Base-by-base conservation (phyloP, 2,329 filamentous ascomycete species). In the Trichoderma koningiopsis region DNA sequence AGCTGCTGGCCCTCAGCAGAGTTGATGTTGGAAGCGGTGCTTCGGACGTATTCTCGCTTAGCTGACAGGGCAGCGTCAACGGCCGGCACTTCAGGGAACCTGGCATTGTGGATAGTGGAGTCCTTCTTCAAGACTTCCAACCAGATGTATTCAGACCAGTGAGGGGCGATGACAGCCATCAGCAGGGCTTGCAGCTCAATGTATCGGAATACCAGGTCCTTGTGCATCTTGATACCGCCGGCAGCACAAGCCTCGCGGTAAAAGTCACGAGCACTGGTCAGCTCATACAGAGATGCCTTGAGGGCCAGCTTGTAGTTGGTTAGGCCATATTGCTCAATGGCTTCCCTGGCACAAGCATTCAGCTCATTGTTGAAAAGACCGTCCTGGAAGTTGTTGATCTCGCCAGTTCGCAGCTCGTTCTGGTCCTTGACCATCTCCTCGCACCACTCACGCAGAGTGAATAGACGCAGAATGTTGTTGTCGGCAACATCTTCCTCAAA, bases 401-500 rank as follows among this genome's bases (percentile, higher is more conserved):
- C 85, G 61, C 92, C 93, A n/a, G 88, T 89, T 62, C 95, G 90
- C 76, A 97, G 89, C 63, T 78, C 74, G 27, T 84, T 81, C 76
- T 92, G 84, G 70, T 95, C 91, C 74, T 89, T 88, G 68, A 91
- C 82, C 76, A 92, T 87, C 77, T 97, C 93, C 81, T 98, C 93
- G 72, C 92, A 94, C 95, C 95, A 98, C 79, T 97, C 92, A 77
- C 93, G 90, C 65, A 96, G 85, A 33, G 85, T 88, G 78, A 89
- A 94, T 64, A 98, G 87, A 76, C 94, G 90, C 72, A 98, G 85
- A 75, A 97, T 96, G 77, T 90, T 94, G 78, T 91, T 92, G 81
- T 98, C 96, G 52, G 96, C 96, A 49, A 97, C 94, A 68, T 91
- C 89, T 83, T 99, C 96, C 77, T 97, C 96, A 73, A 99, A 97